These are phyloP conservation scores for Anisogramma anomala DNA, from an alignment of 2,329 filamentous ascomycete genomes.

Conservation along the genomic window DNA sequence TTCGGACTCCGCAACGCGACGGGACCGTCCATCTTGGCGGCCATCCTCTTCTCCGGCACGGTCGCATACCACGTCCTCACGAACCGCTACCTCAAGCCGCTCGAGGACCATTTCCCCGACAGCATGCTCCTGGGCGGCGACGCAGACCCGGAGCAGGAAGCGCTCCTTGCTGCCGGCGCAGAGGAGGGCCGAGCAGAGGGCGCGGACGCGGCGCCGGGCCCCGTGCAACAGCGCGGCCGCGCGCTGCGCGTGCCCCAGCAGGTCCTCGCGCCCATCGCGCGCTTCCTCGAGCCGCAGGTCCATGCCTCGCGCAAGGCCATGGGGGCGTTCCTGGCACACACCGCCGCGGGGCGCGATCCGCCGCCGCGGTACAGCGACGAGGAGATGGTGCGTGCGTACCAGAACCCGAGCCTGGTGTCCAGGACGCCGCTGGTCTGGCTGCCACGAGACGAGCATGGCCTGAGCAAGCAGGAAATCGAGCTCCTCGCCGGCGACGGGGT, in stretches of 20 bases:
- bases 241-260: constrained; percentile 5
- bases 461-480: constrained; percentile 11
- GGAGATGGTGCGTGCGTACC: constrained; percentile 8
- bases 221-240: constrained; percentile 8
- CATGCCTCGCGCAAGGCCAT: constrained; percentile 13
- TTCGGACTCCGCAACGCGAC: constrained; percentile 45
- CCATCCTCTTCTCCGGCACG: constrained; percentile 7
- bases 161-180: constrained; percentile 8
- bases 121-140: background rate
- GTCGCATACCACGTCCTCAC: constrained; percentile 9
- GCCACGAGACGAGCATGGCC: constrained; percentile 8
- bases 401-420: constrained; percentile 12
- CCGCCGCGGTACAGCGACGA: constrained; percentile 10
- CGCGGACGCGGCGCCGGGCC: constrained; percentile 4
- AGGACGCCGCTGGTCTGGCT: constrained; percentile 11
- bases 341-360: constrained; percentile 8
- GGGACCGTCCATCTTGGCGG: constrained; percentile 8
- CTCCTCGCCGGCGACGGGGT: constrained; percentile 1
- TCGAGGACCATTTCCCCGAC: constrained; percentile 13
- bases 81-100: constrained; percentile 11
- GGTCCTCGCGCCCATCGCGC: constrained; percentile 9
- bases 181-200: constrained; percentile 8
- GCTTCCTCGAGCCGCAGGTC: constrained; percentile 10
- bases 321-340: constrained; percentile 8
- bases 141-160: constrained; percentile 6